Percentiles rank a stretch among this genome's conserved stretches.
phyloP scores from a whole-genome alignment of 2,329 filamentous ascomycete species.

The Fusarium bactridioides region DNA sequence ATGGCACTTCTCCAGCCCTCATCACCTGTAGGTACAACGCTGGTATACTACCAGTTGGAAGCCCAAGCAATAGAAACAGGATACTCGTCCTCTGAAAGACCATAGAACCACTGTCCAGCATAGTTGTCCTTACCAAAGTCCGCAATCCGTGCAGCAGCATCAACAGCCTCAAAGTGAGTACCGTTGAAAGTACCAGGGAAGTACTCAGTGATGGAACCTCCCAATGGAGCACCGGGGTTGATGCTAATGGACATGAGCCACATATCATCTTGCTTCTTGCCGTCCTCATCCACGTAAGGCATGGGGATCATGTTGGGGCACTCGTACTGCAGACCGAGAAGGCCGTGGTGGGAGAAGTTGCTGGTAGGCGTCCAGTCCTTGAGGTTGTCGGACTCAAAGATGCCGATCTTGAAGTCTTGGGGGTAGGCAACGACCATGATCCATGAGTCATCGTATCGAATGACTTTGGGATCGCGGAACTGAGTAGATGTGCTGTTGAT shows the following conservation, averaged over 20 bases:
- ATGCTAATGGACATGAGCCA: conserved; percentile 61
- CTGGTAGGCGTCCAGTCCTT: conserved; percentile 60
- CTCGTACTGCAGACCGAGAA: conserved; percentile 66
- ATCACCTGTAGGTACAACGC: conserved; percentile 41
- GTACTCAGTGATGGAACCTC: conserved; percentile 64
- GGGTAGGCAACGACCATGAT: conserved; percentile 63
- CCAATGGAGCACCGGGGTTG: conserved; percentile 65
- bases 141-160: conserved; percentile 40
- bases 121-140: conserved; percentile 51
- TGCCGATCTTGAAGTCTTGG: conserved; percentile 63
- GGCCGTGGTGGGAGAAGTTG: conserved; percentile 63
- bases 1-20: conserved; percentile 47
- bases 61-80: conserved; percentile 49
- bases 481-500: conserved; percentile 61
- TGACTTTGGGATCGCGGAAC: conserved; percentile 73
- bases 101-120: conserved; percentile 48
- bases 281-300: conserved; percentile 52
- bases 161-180: conserved; percentile 61
- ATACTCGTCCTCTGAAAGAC: conserved; percentile 30
- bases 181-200: conserved; percentile 69
- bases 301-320: conserved; percentile 69
- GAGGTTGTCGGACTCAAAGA: conserved; percentile 68
- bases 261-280: conserved; percentile 37
- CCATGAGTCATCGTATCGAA: conserved; percentile 65
- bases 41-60: conserved; percentile 47